Conservation (phyloP, 257 asterid species). For the Solanum chaucha region DNA sequence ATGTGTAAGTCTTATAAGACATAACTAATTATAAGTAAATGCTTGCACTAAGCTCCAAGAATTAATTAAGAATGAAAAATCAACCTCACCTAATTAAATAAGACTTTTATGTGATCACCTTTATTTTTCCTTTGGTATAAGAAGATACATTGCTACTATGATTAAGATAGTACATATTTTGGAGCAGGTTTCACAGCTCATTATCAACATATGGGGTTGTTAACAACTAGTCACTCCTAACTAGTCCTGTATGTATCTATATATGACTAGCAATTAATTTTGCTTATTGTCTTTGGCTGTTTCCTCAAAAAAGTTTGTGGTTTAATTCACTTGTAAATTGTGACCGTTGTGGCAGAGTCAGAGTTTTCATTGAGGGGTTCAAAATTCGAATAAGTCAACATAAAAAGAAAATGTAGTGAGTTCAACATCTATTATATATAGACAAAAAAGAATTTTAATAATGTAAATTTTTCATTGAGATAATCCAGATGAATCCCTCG, state of each 20-base stretch:
- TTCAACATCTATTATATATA: background rate
- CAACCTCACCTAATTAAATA: background rate
- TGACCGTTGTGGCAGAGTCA: rapidly evolving
- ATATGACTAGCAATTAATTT: background rate
- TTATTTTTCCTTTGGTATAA: background rate
- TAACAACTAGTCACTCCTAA: background rate
- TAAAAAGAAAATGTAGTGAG: background rate
- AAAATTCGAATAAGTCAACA: background rate
- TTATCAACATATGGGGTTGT: background rate
- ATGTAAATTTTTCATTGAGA: too few species aligned
- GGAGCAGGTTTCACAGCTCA: background rate
- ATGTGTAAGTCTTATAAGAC: background rate
- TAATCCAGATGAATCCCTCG: background rate
- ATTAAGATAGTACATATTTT: background rate
- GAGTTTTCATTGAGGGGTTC: rapidly evolving
- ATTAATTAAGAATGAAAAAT: background rate
- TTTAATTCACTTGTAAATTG: background rate
- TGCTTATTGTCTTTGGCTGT: background rate
- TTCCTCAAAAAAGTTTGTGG: background rate
- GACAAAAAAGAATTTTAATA: too few species aligned
- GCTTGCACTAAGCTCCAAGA: background rate
- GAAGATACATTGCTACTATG: background rate
- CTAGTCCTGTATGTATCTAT: background rate
- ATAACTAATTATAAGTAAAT: background rate
- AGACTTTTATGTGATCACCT: background rate